Percentiles rank a stretch among this genome's conserved stretches.
Evolutionary conservation across 2,329 filamentous ascomycete species (phyloP).

Genomic region (Trichoderma oligosporum): DNA sequence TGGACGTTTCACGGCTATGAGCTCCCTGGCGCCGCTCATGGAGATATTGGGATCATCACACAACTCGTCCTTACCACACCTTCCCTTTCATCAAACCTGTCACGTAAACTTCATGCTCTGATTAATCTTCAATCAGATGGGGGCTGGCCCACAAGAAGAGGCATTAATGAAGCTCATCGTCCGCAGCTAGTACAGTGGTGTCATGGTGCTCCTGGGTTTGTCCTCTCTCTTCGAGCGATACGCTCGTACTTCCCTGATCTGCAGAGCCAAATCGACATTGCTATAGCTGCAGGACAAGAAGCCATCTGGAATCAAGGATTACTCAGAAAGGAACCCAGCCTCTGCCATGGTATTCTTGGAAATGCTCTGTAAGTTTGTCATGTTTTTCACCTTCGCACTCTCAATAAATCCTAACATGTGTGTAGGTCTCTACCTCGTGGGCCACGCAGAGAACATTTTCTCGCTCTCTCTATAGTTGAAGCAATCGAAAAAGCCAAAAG

Average conservation of each 20-base stretch:
- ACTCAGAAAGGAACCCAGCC: slow-evolving; percentile 59
- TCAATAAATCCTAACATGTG: neutral
- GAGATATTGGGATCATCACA: slow-evolving; percentile 66
- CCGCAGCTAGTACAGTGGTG: slow-evolving; percentile 55
- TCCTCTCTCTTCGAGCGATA: slow-evolving; percentile 55
- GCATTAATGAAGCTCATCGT: slow-evolving; percentile 36
- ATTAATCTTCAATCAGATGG: slow-evolving; percentile 59
- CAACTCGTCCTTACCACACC: slow-evolving; percentile 61
- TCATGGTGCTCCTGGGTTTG: slow-evolving; percentile 62
- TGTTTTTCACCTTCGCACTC: neutral
- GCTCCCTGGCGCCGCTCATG: slow-evolving; percentile 65
- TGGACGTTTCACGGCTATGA: slow-evolving; percentile 63
- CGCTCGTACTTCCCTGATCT: slow-evolving; percentile 53
- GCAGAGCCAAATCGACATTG: slow-evolving; percentile 48
- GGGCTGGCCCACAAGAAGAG: slow-evolving; percentile 51
- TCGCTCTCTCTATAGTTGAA: slow-evolving; percentile 54
- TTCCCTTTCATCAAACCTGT: slow-evolving; percentile 50
- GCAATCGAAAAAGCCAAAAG: slow-evolving; percentile 46
- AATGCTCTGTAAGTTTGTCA: slow-evolving; percentile 53
- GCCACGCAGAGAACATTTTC: slow-evolving; percentile 48
- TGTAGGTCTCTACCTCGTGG: slow-evolving; percentile 33
- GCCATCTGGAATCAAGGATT: slow-evolving; percentile 56
- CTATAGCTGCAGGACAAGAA: slow-evolving; percentile 48
- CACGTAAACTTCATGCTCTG: slow-evolving; percentile 50
- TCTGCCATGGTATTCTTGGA: slow-evolving; percentile 63